Evolutionary conservation across 306 rosid genomes (phyloP).

Genomic region (Rubus idaeus): DNA sequence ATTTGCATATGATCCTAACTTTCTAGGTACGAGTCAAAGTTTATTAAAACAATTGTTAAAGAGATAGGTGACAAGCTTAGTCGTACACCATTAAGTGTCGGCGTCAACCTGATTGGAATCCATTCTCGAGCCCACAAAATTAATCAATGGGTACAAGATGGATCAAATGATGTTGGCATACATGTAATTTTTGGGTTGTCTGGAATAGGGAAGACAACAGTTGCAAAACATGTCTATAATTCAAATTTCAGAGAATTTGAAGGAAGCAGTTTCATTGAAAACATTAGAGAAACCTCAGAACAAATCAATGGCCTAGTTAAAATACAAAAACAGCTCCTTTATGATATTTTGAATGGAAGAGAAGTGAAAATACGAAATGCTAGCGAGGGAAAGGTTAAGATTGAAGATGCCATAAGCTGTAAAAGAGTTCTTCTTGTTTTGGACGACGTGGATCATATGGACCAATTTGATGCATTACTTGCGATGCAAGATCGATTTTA

Average conservation of each 20-base stretch:
- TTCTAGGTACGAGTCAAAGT: conserved; percentile 2
- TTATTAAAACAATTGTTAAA: not conserved
- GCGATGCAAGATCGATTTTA: not conserved
- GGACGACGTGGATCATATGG: conserved; percentile 3
- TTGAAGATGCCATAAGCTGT: not conserved
- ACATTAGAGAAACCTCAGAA: not conserved
- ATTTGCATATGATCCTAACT: not conserved
- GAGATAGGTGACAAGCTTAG: not conserved
- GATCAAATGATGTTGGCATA: not conserved
- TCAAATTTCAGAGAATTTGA: not conserved
- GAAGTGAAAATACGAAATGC: not conserved
- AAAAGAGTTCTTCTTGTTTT: not conserved
- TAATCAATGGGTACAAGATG: conserved; percentile 4
- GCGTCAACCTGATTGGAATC: not conserved
- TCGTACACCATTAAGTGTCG: not conserved
- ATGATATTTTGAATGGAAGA: not conserved
- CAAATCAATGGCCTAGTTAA: not conserved
- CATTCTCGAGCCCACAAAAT: not conserved
- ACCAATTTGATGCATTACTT: not conserved
- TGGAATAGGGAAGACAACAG: conserved; percentile 16
- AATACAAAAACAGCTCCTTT: conserved; percentile 3
- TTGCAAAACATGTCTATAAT: conserved; percentile 1
- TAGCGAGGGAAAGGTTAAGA: not conserved
- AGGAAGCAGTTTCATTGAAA: conserved; percentile 18
- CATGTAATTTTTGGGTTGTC: not conserved